phyloP scores from a whole-genome alignment of 2,329 filamentous ascomycete species.

The Paecilomyces variotii region DNA sequence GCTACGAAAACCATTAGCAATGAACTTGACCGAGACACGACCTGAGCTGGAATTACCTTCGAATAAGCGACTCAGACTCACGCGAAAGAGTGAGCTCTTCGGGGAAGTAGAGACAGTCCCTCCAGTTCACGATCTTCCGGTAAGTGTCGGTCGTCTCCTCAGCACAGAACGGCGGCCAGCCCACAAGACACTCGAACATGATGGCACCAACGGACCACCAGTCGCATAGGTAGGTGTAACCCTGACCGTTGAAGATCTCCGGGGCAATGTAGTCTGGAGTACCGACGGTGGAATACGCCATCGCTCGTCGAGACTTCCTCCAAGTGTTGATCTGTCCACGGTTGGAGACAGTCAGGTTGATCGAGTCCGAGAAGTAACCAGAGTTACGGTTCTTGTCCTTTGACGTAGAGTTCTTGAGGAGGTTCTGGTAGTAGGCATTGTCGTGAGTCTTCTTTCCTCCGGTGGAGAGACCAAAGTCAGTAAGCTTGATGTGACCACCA shows the following conservation, averaged over 20 bases:
- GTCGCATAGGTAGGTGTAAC: constrained; percentile 94
- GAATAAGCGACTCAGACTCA: constrained; percentile 86
- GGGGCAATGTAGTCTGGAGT: constrained; percentile 98
- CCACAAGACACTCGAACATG: constrained; percentile 98
- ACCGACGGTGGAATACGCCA: constrained; percentile 97
- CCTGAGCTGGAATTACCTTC: constrained; percentile 55
- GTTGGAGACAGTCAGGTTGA: constrained; percentile 96
- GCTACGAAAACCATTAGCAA: constrained; percentile 38
- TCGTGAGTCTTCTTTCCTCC: constrained; percentile 97
- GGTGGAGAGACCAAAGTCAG: constrained; percentile 94
- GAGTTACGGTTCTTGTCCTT: constrained; percentile 78
- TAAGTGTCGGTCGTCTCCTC: constrained; percentile 98
- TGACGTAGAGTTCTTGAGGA: constrained; percentile 69
- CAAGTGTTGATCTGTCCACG: constrained; percentile 97
- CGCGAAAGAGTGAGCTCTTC: constrained; percentile 83
- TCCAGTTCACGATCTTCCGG: constrained; percentile 98
- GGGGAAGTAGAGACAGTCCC: constrained; percentile 89
- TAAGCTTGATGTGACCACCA: constrained; percentile 94
- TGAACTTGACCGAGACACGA: background rate
- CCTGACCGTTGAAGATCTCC: constrained; percentile 94
- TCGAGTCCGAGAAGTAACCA: constrained; percentile 85
- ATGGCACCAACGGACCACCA: constrained; percentile 99
- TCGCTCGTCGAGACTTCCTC: constrained; percentile 87
- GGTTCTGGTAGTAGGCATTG: constrained; percentile 95
- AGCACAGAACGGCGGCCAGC: constrained; percentile 98